Evolutionary conservation across 208 protist genomes (phyloP).

Genomic region (Leishmania aethiopica): DNA sequence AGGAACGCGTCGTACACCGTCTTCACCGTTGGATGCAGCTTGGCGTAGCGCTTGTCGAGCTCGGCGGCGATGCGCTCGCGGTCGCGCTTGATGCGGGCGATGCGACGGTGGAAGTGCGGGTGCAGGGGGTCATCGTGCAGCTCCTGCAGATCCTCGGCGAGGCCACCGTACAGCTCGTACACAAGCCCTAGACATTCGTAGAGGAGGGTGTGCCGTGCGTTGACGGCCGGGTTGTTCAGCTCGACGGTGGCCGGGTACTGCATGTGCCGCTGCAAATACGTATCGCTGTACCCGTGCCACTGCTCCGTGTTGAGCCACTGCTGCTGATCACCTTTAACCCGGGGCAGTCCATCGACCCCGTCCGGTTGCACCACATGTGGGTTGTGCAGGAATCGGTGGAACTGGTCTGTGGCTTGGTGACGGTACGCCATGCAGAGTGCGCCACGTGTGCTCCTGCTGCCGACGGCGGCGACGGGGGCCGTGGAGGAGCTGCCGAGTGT

Average conservation of each 20-base stretch:
- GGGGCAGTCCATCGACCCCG: conserved; percentile 71
- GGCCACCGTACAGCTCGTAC: conserved; percentile 76
- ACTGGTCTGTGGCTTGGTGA: conserved; percentile 76
- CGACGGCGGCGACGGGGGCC: background rate
- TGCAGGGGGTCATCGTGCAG: conserved; percentile 87
- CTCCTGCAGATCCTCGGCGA: conserved; percentile 76
- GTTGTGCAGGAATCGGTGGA: conserved; percentile 85
- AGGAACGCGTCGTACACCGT: conserved; percentile 87
- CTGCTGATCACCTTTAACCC: conserved; percentile 82
- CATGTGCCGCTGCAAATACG: conserved; percentile 81
- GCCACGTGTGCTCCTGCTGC: background rate
- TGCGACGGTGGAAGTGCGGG: conserved; percentile 69
- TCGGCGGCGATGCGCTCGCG: conserved; percentile 68
- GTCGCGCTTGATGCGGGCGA: conserved; percentile 58
- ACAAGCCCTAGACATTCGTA: conserved; percentile 63
- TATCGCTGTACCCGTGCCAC: conserved; percentile 87
- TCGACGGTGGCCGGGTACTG: conserved; percentile 84
- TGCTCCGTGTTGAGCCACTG: conserved; percentile 91
- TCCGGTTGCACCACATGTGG: conserved; percentile 86
- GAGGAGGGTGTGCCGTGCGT: conserved; percentile 54
- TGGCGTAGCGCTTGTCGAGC: conserved; percentile 73
- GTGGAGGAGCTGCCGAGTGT: background rate
- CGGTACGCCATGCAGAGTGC: conserved; percentile 34
- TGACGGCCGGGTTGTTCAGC: conserved; percentile 66
- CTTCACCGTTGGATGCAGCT: conserved; percentile 84